Percentiles rank a stretch among this genome's conserved stretches.
These are phyloP conservation scores for Fusarium ramigenum DNA, from an alignment of 2,329 filamentous ascomycete species.

Conservation along the genomic window DNA sequence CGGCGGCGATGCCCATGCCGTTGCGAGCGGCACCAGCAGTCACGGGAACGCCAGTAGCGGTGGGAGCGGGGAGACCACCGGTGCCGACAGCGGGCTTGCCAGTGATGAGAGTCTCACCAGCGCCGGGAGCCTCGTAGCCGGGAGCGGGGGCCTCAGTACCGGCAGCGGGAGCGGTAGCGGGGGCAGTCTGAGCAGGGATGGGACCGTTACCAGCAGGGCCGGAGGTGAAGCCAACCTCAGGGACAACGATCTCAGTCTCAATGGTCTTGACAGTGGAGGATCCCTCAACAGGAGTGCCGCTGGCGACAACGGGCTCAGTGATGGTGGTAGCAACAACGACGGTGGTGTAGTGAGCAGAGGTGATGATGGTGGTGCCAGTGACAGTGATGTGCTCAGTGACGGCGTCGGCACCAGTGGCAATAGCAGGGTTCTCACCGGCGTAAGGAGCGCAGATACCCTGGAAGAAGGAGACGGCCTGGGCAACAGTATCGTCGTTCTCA, in stretches of 20 bases:
- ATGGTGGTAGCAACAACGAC: slow-evolving; percentile 59
- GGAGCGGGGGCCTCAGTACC: slow-evolving; percentile 31
- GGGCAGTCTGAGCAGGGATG: slow-evolving; percentile 48
- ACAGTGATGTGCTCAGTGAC: slow-evolving; percentile 69
- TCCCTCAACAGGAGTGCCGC: slow-evolving; percentile 57
- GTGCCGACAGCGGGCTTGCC: slow-evolving; percentile 43
- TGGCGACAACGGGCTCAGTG: slow-evolving; percentile 60
- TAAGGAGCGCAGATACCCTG: slow-evolving; percentile 88
- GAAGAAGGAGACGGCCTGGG: slow-evolving; percentile 81
- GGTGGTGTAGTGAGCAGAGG: slow-evolving; percentile 60
- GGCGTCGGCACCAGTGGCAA: slow-evolving; percentile 78
- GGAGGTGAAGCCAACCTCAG: slow-evolving; percentile 61
- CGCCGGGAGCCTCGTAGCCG: slow-evolving; percentile 28
- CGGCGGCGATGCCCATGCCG: slow-evolving; percentile 58
- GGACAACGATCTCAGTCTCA: slow-evolving; percentile 62
- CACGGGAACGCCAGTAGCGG: slow-evolving; percentile 50
- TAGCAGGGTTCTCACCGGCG: slow-evolving; percentile 80
- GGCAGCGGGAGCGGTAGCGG: slow-evolving; percentile 52
- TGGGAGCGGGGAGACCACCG: slow-evolving; percentile 47
- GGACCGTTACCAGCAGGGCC: slow-evolving; percentile 34
- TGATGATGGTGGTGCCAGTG: slow-evolving; percentile 61
- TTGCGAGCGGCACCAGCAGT: slow-evolving; percentile 53
- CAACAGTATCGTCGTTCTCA: slow-evolving; percentile 70
- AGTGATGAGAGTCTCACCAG: slow-evolving; percentile 41
- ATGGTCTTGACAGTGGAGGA: slow-evolving; percentile 59